Base-by-base conservation (phyloP, 164 flowering plant genomes). In the Brasenia schreberi region DNA sequence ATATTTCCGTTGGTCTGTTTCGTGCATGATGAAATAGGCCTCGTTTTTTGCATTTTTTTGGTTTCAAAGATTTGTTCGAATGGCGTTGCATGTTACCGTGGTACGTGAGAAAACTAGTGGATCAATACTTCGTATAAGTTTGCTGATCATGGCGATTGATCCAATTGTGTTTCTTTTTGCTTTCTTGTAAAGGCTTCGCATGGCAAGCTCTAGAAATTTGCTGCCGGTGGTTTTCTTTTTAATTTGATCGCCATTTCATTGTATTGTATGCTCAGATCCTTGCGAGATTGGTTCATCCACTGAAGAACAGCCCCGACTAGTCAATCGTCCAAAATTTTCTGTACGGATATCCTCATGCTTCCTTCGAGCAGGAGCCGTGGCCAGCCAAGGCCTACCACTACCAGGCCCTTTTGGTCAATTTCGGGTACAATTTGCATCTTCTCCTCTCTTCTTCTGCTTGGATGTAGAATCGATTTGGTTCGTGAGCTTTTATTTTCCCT, bases 361-460 rank as follows among this genome's bases (percentile, higher is more conserved):
- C 64, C 68, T 65, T 39, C 67, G 60, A 52, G 56, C 69, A 69
- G 75, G 66, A 69, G 18, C 56, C 74, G 80, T 67, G 49, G 63
- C 71, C 77, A 71, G 63, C 67, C 77, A 14, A 74, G 80, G 71
- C 65, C 73, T 43, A 72, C 27, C 52, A 74, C 73, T 43, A 72
- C 27, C 52, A 74, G 75, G 71, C 69, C 77, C 71, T 45, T 45
- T 45, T 67, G 66, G 72, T 60, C 70, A 44, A 67, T 74, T 67
- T 43, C 68, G 71, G 77, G 80, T 74, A 61, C 7, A 64, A n/a
- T 62, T 53, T 39, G 9, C 4, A 14, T 66, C n/a, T 2, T 14
- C 23, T 42, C 19, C 16, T 6, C 64, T 12, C 7, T 12, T 60
- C 63, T 60, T n/a, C 9, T 60, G 9, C 63, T 17, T 9, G 11